Conservation (phyloP, 2,329 filamentous ascomycete genomes). For the Xylaria sp. region DNA sequence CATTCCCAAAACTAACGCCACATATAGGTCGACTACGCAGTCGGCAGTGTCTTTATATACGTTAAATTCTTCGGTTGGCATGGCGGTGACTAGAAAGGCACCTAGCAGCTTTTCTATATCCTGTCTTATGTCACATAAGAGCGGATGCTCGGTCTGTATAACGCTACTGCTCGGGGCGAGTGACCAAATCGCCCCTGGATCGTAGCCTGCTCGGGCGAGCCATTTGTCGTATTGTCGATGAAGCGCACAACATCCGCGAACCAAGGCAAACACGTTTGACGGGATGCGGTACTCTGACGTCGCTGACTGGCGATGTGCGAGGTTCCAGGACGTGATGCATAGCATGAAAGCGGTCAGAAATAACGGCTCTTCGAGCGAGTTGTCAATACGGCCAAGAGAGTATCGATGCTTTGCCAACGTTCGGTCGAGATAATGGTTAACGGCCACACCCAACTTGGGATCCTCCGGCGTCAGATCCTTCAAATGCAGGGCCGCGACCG, state of each 20-base stretch:
- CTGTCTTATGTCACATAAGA: conserved; percentile 18
- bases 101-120: conserved; percentile 31
- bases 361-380: conserved; percentile 21
- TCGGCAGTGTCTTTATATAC: conserved; percentile 28
- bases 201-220: conserved; percentile 28
- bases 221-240: conserved; percentile 30
- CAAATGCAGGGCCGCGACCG: conserved; percentile 32
- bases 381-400: conserved; percentile 25
- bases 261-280: conserved; percentile 29
- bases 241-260: conserved; percentile 31
- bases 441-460: conserved; percentile 21
- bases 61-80: conserved; percentile 27
- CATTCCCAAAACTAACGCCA: conserved; percentile 12
- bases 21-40: conserved; percentile 26
- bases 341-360: conserved; percentile 35
- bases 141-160: conserved; percentile 21
- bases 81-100: conserved; percentile 18
- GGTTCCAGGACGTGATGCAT: conserved; percentile 32
- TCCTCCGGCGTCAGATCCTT: conserved; percentile 32
- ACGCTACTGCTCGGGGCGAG: conserved; percentile 6
- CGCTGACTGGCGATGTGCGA: conserved; percentile 23
- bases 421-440: conserved; percentile 31
- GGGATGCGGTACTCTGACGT: conserved; percentile 29
- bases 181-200: conserved; percentile 22
- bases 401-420: conserved; percentile 31